Base-by-base conservation (phyloP, 2,329 filamentous ascomycete species). In the Xylariaceae sp. region DNA sequence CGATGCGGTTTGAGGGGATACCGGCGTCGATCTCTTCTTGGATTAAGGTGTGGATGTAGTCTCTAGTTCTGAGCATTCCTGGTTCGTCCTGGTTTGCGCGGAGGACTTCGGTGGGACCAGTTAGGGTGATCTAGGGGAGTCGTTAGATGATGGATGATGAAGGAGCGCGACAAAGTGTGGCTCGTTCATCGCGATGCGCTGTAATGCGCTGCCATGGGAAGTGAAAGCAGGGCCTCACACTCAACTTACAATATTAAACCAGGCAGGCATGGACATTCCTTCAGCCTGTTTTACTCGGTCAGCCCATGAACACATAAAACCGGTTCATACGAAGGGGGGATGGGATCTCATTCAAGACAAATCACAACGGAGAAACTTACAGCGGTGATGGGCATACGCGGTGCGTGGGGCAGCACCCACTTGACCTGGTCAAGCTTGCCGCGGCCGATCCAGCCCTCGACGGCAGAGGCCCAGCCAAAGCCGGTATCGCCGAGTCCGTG, bases 381-480 rank as follows among this genome's bases (percentile, higher is more conserved):
- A 65, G 85, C 77, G n/a, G 90, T 91, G 68, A 96, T 89, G 34
- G 91, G 90, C 51, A 95, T 94, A 39, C 73, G 74, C 4, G 92
- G 91, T 31, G 94, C 94, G 74, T 96, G 89, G 12, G 94, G 94
- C 71, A 99, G 86, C 67, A 99, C 83, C 72, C 97, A 97, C 68
- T 92, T 88, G 70, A 96, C 89, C 73, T 96, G 88, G 55, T 91
- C 83, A 60, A 97, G 89, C 67, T 86, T 86, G 70, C 84, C 81
- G 50, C 88, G 81, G 35, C 86, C 80, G 53, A 90, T 85, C 87
- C 88, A 96, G 72, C 92, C 90, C 76, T 95, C 86, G 34, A 94
- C 90, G 26, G 94, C 81, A 54, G 83, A 84, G 44, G 87, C 80
- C 91, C 89, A 92, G 63, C 88, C 88, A 62, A 82, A 77, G 43